A percentile compares a stretch with the other conserved stretches of the same genome.
phyloP scores from a whole-genome alignment of 805 yeast species.

The Candida rishiriensis region DNA sequence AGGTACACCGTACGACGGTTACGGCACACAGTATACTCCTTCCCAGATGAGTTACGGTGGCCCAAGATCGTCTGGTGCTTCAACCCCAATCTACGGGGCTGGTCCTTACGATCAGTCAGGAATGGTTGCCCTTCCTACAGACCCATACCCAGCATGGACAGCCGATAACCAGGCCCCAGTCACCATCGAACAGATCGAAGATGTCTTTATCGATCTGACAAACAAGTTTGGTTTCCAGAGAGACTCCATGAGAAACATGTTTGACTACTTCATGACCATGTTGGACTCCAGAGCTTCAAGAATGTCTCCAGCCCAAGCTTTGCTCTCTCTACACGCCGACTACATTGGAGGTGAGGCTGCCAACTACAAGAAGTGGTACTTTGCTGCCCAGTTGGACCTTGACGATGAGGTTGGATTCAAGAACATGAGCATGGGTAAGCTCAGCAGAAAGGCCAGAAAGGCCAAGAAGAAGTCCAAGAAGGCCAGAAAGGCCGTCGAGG shows the following conservation, averaged over 20 bases:
- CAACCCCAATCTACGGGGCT: conserved; percentile 70
- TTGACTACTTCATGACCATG: conserved; percentile 81
- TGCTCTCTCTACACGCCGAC: conserved; percentile 78
- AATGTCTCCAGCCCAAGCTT: conserved; percentile 87
- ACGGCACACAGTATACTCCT: conserved; percentile 57
- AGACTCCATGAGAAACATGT: conserved; percentile 89
- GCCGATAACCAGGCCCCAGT: conserved; percentile 91
- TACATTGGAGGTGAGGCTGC: conserved; percentile 86
- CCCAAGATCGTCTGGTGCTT: conserved; percentile 85
- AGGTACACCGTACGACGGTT: conserved; percentile 64
- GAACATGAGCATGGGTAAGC: conserved; percentile 72
- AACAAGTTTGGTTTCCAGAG: conserved; percentile 88
- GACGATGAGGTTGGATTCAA: conserved; percentile 82
- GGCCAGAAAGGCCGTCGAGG: conserved; percentile 65
- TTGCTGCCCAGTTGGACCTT: conserved; percentile 83
- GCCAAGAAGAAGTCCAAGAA: conserved; percentile 78
- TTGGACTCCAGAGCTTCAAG: conserved; percentile 81
- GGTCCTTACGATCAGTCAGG: conserved; percentile 37
- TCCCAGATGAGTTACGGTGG: conserved; percentile 87
- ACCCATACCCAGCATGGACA: conserved; percentile 99
- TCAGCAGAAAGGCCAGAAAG: conserved; percentile 74
- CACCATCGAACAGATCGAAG: conserved; percentile 80
- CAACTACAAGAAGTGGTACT: conserved; percentile 82
- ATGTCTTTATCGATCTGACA: conserved; percentile 75
- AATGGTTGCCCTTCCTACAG: conserved; percentile 68